phyloP scores from a whole-genome alignment of 2,329 filamentous ascomycete genomes.

The Beauveria pseudobassiana region DNA sequence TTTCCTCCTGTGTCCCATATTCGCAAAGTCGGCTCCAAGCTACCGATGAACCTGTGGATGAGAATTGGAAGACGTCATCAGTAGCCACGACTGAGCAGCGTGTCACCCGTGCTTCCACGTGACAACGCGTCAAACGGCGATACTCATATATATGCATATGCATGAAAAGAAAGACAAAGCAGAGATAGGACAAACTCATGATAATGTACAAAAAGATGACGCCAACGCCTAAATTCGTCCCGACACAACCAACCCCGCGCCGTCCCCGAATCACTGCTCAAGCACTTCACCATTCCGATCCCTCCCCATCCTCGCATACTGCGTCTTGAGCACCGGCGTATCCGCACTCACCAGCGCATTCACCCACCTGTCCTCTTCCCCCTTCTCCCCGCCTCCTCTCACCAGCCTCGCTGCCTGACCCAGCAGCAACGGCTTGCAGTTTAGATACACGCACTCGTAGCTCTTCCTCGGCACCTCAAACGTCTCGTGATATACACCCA shows the following conservation, averaged over 20 bases:
- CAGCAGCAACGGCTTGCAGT: conserved; percentile 32
- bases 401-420: conserved; percentile 21
- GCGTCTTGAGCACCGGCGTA: conserved; percentile 24
- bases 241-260: not conserved
- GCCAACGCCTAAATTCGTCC: no score
- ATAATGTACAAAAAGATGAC: no score
- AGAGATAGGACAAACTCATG: no score
- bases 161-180: no score
- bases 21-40: not conserved
- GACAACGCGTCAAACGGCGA: no score
- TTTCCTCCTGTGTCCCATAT: not conserved
- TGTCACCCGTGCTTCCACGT: no score
- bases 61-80: not conserved
- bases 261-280: not conserved
- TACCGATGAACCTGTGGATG: not conserved
- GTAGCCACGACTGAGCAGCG: not conserved
- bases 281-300: not conserved
- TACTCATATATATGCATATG: no score
- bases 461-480: conserved; percentile 35
- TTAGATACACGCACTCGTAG: conserved; percentile 46
- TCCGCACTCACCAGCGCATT: conserved; percentile 28
- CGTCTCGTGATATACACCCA: conserved; percentile 49
- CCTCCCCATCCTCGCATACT: conserved; percentile 21
- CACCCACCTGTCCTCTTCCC: conserved; percentile 23
- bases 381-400: conserved; percentile 14